Evolutionary conservation across 73 alveolate species (phyloP).

Genomic region (Strombidium stylifer): DNA sequence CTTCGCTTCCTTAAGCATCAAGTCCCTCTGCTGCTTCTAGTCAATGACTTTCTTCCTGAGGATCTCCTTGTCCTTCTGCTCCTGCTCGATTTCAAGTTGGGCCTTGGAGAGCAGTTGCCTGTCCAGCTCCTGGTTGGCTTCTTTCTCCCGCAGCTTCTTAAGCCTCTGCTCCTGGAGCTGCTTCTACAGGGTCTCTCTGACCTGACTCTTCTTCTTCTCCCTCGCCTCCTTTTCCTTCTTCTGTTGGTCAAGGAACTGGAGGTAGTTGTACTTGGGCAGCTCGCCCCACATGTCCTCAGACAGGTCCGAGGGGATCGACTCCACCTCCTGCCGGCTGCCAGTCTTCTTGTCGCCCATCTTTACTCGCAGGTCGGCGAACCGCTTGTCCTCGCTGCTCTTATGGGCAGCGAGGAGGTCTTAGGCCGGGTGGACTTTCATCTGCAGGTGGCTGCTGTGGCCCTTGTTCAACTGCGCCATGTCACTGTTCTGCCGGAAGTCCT

Average conservation of each 20-base stretch:
- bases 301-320: constrained; percentile 16
- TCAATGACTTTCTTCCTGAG: neutral
- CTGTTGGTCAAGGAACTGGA: neutral
- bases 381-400: no score
- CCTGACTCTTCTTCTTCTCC: neutral
- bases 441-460: no score
- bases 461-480: no score
- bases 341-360: no score
- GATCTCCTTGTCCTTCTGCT: neutral
- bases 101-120: neutral
- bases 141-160: neutral
- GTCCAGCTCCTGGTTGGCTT: constrained; percentile 1
- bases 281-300: constrained; percentile 38
- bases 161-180: constrained; percentile 1
- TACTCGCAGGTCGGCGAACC: no score
- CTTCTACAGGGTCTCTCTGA: constrained; percentile 8
- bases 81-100: constrained; percentile 3
- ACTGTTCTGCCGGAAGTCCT: no score
- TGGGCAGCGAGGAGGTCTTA: no score
- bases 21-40: constrained; percentile 19
- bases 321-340: no score
- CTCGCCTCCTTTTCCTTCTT: constrained; percentile 5
- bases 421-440: no score
- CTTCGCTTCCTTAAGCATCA: constrained; percentile 22
- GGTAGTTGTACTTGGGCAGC: constrained; percentile 14